Base-by-base conservation (phyloP, 2,329 filamentous ascomycete species). In the Leptographium radiaticola region DNA sequence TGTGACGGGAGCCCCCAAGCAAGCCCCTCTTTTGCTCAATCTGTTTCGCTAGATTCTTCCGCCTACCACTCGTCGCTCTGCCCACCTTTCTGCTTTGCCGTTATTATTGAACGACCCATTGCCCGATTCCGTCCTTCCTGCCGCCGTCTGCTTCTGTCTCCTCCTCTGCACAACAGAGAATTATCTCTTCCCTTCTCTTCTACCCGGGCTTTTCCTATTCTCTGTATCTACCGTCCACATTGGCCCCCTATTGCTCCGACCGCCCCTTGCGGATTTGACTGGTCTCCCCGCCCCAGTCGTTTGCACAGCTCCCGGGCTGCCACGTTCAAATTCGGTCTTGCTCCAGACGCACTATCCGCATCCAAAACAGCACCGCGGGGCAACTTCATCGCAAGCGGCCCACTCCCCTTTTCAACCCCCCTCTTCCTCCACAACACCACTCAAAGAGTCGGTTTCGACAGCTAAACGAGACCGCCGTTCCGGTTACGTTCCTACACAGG, bases 301-400 rank as follows among this genome's bases (percentile, higher is more conserved):
- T 20, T 25, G 42, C 42, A 25, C 42, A 12, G 18, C 18, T n/a
- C 40, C 44, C 16, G 44, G 25, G 16, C 44, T 5, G 25, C 10
- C 12, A 11, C 13, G 12, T 15, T 25, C 44, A 46, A 15, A 46
- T 31, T 31, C 25, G 11, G 44, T 16, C 44, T 33, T 46, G 36
- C 36, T 40, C 34, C 39, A 46, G 43, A 44, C 53, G 46, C 55
- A 53, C 50, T 49, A 51, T 30, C 36, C 51, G 33, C 36, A 57
- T 53, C 55, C 52, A 54, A 57, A 54, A 58, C 56, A 51, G 40
- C 52, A 55, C 46, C 52, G 55, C 55, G 55, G 53, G 56, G 53
- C 56, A 55, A 49, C 56, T 55, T 51, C 40, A 43, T 55, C 49
- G 38, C 53, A 55, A 53, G 52, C 48, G 34, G 36, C 36, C 52